These are phyloP conservation scores for Fusarium nurragi DNA, from an alignment of 2,329 filamentous ascomycete genomes.

Conservation along the genomic window DNA sequence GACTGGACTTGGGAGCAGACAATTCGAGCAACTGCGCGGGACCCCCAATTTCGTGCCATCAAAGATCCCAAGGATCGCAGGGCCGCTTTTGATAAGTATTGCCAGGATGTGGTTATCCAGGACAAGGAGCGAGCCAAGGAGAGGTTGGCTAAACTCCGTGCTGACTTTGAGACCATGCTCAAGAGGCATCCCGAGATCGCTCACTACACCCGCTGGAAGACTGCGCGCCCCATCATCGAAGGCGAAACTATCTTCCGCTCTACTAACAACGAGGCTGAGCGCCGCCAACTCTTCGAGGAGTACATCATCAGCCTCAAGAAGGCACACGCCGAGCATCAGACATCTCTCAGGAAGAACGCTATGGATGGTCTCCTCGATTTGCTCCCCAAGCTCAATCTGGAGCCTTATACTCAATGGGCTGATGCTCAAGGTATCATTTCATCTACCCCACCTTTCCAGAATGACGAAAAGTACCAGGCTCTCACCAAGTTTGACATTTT, in stretches of 20 bases:
- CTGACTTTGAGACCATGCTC: conserved; percentile 96
- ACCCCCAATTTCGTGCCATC: conserved; percentile 91
- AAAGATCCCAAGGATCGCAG: conserved; percentile 93
- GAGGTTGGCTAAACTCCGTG: conserved; percentile 86
- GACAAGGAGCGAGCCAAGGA: conserved; percentile 96
- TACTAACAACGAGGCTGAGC: conserved; percentile 86
- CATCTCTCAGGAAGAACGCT: conserved; percentile 76
- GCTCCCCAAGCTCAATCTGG: conserved; percentile 81
- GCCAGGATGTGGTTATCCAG: conserved; percentile 85
- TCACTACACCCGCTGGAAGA: conserved; percentile 97
- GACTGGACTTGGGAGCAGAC: conserved; percentile 95
- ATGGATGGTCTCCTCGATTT: conserved; percentile 84
- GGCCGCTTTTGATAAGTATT: conserved; percentile 93
- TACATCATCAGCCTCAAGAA: conserved; percentile 89
- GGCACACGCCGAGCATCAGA: conserved; percentile 78
- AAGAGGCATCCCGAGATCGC: conserved; percentile 97
- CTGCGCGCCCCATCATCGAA: conserved; percentile 91
- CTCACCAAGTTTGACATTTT: conserved; percentile 91
- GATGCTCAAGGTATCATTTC: conserved; percentile 87
- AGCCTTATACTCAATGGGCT: conserved; percentile 94
- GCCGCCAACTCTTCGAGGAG: conserved; percentile 90
- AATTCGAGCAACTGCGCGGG: conserved; percentile 85
- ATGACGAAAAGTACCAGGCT: conserved; percentile 84
- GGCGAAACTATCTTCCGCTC: conserved; percentile 95
- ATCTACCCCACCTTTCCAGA: conserved; percentile 78